Evolutionary conservation across 108 stramenopile genomes (phyloP).

Genomic region (Fistulifera solaris): DNA sequence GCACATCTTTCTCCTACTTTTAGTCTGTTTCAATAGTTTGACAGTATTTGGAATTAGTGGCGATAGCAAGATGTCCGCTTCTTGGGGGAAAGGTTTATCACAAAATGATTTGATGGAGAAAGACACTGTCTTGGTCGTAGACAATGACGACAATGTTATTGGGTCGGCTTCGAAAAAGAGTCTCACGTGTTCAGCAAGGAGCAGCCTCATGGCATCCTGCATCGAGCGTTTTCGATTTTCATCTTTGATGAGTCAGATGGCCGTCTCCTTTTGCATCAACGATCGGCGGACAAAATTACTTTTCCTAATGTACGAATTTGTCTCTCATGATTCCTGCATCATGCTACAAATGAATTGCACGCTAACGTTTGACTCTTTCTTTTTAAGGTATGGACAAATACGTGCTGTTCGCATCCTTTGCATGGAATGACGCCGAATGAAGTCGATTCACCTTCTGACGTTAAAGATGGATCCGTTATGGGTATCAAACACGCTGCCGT

Average conservation of each 20-base stretch:
- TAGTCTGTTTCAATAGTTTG: too few species aligned
- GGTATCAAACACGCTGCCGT: slow-evolving; percentile 95
- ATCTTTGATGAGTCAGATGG: slow-evolving; percentile 85
- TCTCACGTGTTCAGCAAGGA: slow-evolving; percentile 61
- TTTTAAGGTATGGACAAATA: slow-evolving; percentile 94
- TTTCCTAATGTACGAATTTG: slow-evolving; percentile 83
- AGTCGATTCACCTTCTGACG: slow-evolving; percentile 58
- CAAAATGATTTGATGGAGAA: slow-evolving; percentile 76
- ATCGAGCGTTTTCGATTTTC: slow-evolving; percentile 98
- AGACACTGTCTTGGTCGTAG: slow-evolving; percentile 80
- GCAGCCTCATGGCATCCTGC: slow-evolving; percentile 76
- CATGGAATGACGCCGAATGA: slow-evolving; percentile 79
- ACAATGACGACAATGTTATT: slow-evolving; percentile 68
- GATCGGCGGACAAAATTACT: slow-evolving; percentile 92
- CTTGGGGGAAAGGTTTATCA: slow-evolving; percentile 47
- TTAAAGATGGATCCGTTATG: slow-evolving; percentile 50
- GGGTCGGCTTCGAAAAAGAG: slow-evolving; percentile 57
- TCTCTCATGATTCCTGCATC: neutral
- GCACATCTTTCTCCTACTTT: too few species aligned
- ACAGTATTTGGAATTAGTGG: too few species aligned
- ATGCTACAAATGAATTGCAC: neutral
- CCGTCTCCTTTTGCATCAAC: slow-evolving; percentile 89
- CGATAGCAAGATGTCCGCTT: neutral
- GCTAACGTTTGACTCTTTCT: neutral
- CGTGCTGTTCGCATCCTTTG: slow-evolving; percentile 97